Evolutionary conservation across 2,329 filamentous ascomycete genomes (phyloP).

Genomic region (Cadophora sp.): DNA sequence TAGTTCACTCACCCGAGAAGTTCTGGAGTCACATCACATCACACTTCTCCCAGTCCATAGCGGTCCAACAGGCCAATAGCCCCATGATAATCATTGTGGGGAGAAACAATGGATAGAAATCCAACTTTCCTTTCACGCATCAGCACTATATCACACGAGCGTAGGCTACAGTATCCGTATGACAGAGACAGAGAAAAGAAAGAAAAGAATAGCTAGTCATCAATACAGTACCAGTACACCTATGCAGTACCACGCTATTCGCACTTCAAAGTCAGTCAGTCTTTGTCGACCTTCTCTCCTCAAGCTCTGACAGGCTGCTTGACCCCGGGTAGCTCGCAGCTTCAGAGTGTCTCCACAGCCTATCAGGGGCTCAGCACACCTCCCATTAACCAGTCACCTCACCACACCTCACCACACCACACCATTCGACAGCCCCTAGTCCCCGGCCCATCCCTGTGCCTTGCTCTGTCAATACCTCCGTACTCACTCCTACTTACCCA

Average conservation of each 20-base stretch:
- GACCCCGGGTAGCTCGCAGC: background rate
- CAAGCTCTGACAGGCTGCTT: constrained; percentile 8
- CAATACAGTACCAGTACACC: background rate
- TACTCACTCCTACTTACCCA: background rate
- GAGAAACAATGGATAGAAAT: background rate
- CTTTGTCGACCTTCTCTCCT: background rate
- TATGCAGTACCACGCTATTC: background rate
- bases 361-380: constrained; percentile 5
- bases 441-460: background rate
- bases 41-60: background rate
- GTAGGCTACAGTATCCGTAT: background rate
- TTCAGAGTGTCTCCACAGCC: constrained; percentile 7
- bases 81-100: too few relatives aligned
- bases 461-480: background rate
- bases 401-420: too few relatives aligned
- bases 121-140: too few relatives aligned
- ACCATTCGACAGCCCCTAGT: too few relatives aligned
- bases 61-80: background rate
- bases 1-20: background rate
- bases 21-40: background rate
- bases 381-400: background rate
- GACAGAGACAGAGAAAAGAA: constrained; percentile 4
- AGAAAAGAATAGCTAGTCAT: background rate
- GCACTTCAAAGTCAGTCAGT: background rate
- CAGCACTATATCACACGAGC: background rate